phyloP scores from a whole-genome alignment of 495 filamentous ascomycete species.

The Hyphodiscus hymeniophilus region DNA sequence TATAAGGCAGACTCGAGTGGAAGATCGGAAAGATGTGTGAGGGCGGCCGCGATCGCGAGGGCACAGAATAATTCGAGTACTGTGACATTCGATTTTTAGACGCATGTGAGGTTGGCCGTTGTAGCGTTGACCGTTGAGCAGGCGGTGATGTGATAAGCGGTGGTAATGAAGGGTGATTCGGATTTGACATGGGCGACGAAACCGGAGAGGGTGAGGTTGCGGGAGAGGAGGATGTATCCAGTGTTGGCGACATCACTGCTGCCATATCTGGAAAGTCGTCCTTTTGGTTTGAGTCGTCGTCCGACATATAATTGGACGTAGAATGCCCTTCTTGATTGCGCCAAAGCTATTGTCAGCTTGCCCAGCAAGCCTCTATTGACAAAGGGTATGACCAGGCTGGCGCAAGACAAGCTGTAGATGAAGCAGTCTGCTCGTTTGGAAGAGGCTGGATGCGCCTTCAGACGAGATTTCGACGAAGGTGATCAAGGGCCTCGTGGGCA shows the following conservation, averaged over 20 bases:
- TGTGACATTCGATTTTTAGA: constrained; percentile 60
- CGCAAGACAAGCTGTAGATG: background rate
- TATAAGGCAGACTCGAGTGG: constrained; percentile 81
- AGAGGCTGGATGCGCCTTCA: constrained; percentile 5
- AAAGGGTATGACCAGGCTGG: constrained; percentile 6
- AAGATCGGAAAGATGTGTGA: constrained; percentile 76
- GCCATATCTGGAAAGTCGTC: constrained; percentile 29
- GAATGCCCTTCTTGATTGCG: background rate
- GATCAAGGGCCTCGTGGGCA: background rate
- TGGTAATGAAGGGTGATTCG: constrained; percentile 50
- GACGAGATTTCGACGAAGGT: background rate
- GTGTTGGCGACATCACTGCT: constrained; percentile 45
- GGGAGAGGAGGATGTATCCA: constrained; percentile 34
- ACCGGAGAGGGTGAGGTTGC: constrained; percentile 43
- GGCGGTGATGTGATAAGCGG: constrained; percentile 56
- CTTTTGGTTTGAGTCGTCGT: background rate
- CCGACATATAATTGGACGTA: background rate
- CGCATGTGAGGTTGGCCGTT: constrained; percentile 61
- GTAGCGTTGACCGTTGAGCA: constrained; percentile 45
- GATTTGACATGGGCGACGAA: constrained; percentile 41
- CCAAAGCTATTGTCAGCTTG: constrained; percentile 2
- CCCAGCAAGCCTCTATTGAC: constrained; percentile 2
- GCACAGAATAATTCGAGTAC: constrained; percentile 58
- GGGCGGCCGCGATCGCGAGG: constrained; percentile 64
- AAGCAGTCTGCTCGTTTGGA: background rate